phyloP scores from a whole-genome alignment of 306 rosid species.

The Carpinus fangiana region DNA sequence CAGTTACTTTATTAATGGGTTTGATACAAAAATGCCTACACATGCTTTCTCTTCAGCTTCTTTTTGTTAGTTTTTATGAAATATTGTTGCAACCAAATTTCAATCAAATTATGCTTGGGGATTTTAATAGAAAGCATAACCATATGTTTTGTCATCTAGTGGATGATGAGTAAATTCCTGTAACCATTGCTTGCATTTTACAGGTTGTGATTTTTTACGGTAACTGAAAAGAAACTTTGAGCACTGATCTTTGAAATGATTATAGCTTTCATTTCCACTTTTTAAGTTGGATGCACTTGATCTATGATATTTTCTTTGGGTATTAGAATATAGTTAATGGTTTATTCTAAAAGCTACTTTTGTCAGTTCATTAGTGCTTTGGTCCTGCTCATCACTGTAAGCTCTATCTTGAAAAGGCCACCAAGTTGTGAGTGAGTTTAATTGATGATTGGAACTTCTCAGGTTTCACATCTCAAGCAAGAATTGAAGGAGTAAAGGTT shows the following conservation, averaged over 20 bases:
- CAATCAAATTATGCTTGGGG: background rate
- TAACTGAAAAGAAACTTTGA: background rate
- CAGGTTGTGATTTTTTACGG: background rate
- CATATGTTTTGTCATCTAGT: background rate
- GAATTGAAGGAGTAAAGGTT: background rate
- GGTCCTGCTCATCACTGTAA: background rate
- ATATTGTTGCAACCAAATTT: background rate
- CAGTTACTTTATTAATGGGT: constrained; percentile 28
- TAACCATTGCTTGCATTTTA: background rate
- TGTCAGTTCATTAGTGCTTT: background rate
- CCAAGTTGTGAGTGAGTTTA: background rate
- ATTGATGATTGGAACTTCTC: background rate
- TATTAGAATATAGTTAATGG: background rate
- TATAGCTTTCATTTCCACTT: background rate
- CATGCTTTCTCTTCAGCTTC: background rate
- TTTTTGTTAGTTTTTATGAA: background rate
- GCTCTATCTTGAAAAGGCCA: background rate
- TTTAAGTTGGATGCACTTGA: background rate
- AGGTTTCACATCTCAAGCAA: background rate
- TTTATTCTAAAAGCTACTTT: background rate
- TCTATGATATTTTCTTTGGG: background rate
- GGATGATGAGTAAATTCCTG: background rate
- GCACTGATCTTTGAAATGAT: background rate
- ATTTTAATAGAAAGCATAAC: constrained; percentile 1
- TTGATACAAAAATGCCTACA: background rate